A percentile compares a stretch with the other conserved stretches of the same genome.
These are phyloP conservation scores for Austroboletus festivus DNA, from an alignment of 768 basidiomycete species.

Conservation along the genomic window DNA sequence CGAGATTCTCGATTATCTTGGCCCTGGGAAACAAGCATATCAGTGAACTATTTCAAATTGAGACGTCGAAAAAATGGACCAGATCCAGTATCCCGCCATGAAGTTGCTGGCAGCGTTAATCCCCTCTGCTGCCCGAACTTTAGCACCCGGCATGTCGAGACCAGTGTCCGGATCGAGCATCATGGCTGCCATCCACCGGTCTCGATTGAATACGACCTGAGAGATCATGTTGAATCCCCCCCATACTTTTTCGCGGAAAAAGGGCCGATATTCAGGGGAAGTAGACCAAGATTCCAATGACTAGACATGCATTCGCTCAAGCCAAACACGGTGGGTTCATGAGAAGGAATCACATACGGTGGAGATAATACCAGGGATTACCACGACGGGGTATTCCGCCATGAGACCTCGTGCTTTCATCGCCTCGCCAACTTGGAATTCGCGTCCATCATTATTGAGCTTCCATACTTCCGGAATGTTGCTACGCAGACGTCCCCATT, in stretches of 20 bases:
- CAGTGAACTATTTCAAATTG: neutral
- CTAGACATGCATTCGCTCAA: slow-evolving; percentile 29
- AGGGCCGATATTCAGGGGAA: slow-evolving; percentile 73
- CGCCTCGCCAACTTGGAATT: slow-evolving; percentile 72
- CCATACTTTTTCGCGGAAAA: slow-evolving; percentile 90
- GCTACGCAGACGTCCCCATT: slow-evolving; percentile 65
- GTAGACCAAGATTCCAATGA: slow-evolving; percentile 95
- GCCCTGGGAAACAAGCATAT: slow-evolving; percentile 45
- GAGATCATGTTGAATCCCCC: slow-evolving; percentile 81
- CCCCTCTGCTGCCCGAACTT: slow-evolving; percentile 89
- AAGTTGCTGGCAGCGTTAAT: slow-evolving; percentile 86
- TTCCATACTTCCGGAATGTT: slow-evolving; percentile 82
- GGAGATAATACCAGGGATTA: slow-evolving; percentile 89
- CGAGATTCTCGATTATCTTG: slow-evolving; percentile 92
- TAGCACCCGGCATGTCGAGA: slow-evolving; percentile 80
- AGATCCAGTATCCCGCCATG: slow-evolving; percentile 93
- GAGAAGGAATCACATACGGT: slow-evolving; percentile 50
- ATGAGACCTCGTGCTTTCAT: slow-evolving; percentile 61
- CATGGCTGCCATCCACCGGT: slow-evolving; percentile 87
- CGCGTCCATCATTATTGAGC: slow-evolving; percentile 73
- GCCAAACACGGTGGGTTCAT: neutral
- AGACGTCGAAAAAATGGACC: slow-evolving; percentile 42
- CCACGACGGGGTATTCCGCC: slow-evolving; percentile 74
- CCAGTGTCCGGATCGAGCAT: slow-evolving; percentile 91
- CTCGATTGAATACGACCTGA: slow-evolving; percentile 78